Conservation (phyloP, 345 rosid species). For the Turnera subulata region DNA sequence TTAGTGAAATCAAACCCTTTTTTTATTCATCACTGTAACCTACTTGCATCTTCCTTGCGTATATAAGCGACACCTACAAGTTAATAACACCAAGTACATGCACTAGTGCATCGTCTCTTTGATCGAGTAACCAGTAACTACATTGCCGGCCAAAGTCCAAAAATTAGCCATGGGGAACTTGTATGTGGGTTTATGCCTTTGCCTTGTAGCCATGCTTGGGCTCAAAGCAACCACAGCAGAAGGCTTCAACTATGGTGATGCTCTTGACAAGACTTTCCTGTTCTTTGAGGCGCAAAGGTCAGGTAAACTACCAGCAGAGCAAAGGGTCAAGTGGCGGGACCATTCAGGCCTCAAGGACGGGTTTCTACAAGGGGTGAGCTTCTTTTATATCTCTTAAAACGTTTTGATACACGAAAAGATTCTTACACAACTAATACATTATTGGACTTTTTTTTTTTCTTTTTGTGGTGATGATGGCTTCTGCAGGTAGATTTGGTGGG, state of each 20-base stretch:
- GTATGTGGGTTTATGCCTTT: slow-evolving; percentile 13
- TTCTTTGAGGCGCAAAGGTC: slow-evolving; percentile 25
- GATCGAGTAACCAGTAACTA: not conserved
- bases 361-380: slow-evolving; percentile 15
- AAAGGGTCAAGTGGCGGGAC: slow-evolving; percentile 21
- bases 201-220: slow-evolving; percentile 20
- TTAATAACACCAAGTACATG: not conserved
- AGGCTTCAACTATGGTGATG: slow-evolving; percentile 22
- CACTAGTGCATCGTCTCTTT: not conserved
- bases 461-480: not conserved
- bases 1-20: not conserved
- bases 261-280: slow-evolving; percentile 19
- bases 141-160: not conserved
- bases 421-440: not conserved
- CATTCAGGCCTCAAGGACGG: slow-evolving; percentile 24
- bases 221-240: slow-evolving; percentile 20
- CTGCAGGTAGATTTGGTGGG: slow-evolving; percentile 23
- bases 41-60: slow-evolving; percentile 6
- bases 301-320: slow-evolving; percentile 12
- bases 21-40: not conserved
- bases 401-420: not conserved
- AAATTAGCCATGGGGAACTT: slow-evolving; percentile 15
- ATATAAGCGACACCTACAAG: not conserved
- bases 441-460: too few species aligned
- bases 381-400: not conserved